These are phyloP conservation scores for Scalesia atractyloides DNA, from an alignment of 129 eudicot species.

Conservation along the genomic window DNA sequence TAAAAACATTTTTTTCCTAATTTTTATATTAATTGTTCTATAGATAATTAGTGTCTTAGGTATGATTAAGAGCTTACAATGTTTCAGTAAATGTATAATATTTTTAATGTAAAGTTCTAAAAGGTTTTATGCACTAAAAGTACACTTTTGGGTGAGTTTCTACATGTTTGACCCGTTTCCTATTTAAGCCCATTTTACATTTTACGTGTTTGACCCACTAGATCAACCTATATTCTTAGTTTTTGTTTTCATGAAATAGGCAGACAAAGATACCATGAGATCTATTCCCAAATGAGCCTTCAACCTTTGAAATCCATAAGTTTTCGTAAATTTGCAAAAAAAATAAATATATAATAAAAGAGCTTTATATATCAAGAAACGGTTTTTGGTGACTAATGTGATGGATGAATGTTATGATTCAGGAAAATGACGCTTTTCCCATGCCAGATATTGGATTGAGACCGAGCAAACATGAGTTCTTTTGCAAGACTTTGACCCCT, in stretches of 20 bases:
- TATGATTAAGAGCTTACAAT: neutral
- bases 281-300: slow-evolving; percentile 97
- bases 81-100: neutral
- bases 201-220: neutral
- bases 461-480: slow-evolving; percentile 81
- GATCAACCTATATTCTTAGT: slow-evolving; percentile 5
- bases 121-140: neutral
- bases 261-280: slow-evolving; percentile 95
- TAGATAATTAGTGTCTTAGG: neutral
- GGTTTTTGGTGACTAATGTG: neutral
- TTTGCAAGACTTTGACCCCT: slow-evolving; percentile 95
- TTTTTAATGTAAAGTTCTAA: neutral
- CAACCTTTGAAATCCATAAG: slow-evolving; percentile 94
- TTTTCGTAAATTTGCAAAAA: neutral
- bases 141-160: neutral
- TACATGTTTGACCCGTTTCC: neutral
- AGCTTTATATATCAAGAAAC: neutral
- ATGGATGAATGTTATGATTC: neutral
- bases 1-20: neutral
- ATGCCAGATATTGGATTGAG: slow-evolving; percentile 80
- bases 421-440: slow-evolving; percentile 92
- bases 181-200: neutral
- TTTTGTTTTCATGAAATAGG: slow-evolving; percentile 42
- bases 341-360: neutral
- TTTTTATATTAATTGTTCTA: neutral